Percentiles rank a stretch among this genome's conserved stretches.
Conservation (phyloP, 2,329 filamentous ascomycete species). For the Colletotrichum trifolii region DNA sequence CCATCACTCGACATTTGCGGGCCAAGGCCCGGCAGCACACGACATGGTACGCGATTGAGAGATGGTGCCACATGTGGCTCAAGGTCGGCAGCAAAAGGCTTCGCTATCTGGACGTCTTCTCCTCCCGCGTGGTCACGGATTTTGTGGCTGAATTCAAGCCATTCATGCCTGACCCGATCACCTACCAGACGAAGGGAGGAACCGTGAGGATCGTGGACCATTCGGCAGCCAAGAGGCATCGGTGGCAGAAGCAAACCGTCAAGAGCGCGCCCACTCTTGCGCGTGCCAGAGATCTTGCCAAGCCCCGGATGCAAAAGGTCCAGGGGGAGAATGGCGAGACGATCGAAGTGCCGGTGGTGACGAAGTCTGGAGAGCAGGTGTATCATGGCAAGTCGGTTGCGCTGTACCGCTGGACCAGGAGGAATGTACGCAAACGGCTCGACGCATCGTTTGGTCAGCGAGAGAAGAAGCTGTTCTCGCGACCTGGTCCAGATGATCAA, state of each 20-base stretch:
- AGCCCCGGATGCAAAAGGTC: not conserved
- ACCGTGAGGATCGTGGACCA: constrained; percentile 27
- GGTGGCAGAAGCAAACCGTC: constrained; percentile 7
- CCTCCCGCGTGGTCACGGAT: constrained; percentile 15
- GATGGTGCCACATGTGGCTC: constrained; percentile 33
- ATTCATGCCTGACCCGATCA: constrained; percentile 28
- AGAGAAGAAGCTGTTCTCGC: constrained; percentile 2
- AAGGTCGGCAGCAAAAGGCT: constrained; percentile 10
- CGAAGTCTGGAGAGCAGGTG: constrained; percentile 12
- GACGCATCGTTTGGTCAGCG: constrained; percentile 11
- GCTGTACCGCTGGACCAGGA: constrained; percentile 9
- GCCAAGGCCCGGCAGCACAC: constrained; percentile 33
- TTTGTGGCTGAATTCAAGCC: constrained; percentile 35
- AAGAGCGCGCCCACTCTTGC: not conserved
- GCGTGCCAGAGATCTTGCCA: not conserved
- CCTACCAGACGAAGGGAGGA: constrained; percentile 29
- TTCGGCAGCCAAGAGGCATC: constrained; percentile 1
- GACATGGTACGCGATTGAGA: constrained; percentile 28
- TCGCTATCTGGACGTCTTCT: not conserved
- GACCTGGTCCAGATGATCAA: not conserved
- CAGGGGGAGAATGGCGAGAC: not conserved
- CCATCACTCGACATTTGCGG: constrained; percentile 14
- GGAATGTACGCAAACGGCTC: constrained; percentile 22
- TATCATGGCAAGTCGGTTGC: constrained; percentile 21
- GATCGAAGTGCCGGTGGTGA: constrained; percentile 12